Evolutionary conservation across 108 stramenopile genomes (phyloP).

Genomic region (Fistulifera pelliculosa): DNA sequence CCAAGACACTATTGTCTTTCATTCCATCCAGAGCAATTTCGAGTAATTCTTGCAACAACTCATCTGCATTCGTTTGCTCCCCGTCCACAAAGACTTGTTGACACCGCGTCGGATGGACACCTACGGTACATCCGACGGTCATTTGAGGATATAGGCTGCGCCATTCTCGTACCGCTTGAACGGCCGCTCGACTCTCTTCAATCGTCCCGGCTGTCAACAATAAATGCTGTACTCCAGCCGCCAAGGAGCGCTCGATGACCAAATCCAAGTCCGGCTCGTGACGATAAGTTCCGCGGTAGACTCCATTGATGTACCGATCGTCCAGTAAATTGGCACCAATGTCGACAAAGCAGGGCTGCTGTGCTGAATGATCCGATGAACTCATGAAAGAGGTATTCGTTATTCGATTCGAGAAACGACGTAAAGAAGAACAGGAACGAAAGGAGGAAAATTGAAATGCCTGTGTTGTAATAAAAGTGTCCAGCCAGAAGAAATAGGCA

Average conservation of each 20-base stretch:
- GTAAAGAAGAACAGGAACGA: too few species aligned
- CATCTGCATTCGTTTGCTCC: conserved; percentile 15
- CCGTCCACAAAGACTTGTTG: conserved; percentile 64
- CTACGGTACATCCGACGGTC: conserved; percentile 57
- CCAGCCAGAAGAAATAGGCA: too few species aligned
- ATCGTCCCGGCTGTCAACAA: conserved; percentile 72
- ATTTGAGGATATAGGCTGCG: conserved; percentile 9
- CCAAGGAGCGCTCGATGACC: conserved; percentile 71
- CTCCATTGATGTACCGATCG: conserved; percentile 65
- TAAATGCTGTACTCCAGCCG: conserved; percentile 49
- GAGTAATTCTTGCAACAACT: conserved; percentile 33
- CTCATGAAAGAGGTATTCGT: too few species aligned
- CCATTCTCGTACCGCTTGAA: conserved; percentile 18
- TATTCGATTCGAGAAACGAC: too few species aligned
- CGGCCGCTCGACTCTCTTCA: conserved; percentile 49
- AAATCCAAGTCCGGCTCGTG: conserved; percentile 83
- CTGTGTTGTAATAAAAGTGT: too few species aligned
- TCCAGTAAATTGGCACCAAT: conserved; percentile 94
- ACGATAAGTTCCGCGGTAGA: conserved; percentile 66
- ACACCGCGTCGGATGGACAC: conserved; percentile 93
- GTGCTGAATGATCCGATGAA: too few species aligned
- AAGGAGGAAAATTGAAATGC: too few species aligned
- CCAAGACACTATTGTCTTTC: conserved; percentile 58
- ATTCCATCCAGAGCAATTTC: conserved; percentile 41
- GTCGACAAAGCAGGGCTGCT: conserved; percentile 25